Evolutionary conservation across 805 yeast genomes (phyloP), one percentile per base, ranked within the genome.

Genomic region (Candida adriatica): DNA sequence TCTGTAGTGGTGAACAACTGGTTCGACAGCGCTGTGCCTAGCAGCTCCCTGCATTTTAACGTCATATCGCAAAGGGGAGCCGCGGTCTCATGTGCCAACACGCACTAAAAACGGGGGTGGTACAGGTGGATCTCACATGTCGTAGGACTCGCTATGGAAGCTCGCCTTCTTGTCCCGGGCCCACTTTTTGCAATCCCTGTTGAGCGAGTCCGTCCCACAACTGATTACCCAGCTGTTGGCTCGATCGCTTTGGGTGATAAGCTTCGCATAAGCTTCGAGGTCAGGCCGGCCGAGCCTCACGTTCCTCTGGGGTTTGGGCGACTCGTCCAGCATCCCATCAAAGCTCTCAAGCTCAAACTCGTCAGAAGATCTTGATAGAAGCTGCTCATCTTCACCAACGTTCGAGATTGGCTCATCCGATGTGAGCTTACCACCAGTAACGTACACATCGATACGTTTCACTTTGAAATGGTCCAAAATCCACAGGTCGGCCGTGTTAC

Each of bases 151-250:
- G 13, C 64, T 55, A 29, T 62, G 60, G 30, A 57, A 62, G 18
- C 62, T 54, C 13, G 67, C 58, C 5, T 56, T 53, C 17, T 59
- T 49, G 1, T 37, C 34, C 1, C 41, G 47, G 0, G 74, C 66
- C 58, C 72, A 58, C 3, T 13, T 30, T 21, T 51, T 38, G 16
- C 69, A 66, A 9, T 66, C 69, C 2, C 34, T 29, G 24, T 70
- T 62, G 39, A 77, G 49, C 0, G 62, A 39, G 2, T 48, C 45
- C 1, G 79, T 79, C 1, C 85, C 85, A 55, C 84, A 76, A 1
- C 76, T 66, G 13, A 76, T 52, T 0, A 75, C 48, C 75, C 79
- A 75, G 33, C 61, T 64, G 34, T 66, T 62, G 4, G 51, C 48
- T 13, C 31, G 34, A 22, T 49, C 53, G 17, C 28, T 39, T 6